Evolutionary conservation across 352 stramenopile genomes (phyloP), one percentile per base, ranked within the genome.

Genomic region (Pythium grandisporangium): DNA sequence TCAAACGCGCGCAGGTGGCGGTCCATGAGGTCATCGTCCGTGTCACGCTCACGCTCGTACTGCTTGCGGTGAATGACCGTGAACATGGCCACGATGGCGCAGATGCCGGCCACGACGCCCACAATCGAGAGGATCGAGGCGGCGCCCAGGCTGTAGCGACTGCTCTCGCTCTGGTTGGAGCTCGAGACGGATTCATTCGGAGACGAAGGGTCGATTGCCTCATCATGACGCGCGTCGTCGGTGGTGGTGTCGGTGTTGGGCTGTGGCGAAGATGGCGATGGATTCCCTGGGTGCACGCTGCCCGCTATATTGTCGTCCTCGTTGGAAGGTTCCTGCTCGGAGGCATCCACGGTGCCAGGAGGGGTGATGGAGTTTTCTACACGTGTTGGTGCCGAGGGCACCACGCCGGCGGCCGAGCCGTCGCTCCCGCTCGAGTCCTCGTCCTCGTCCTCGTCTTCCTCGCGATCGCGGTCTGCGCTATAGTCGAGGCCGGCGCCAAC

Each of bases 61-160:
- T 75, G 74, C 45, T 77, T 84, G 11, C 72, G 67, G 12, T 66
- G 62, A 36, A 83, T 86, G 13, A 63, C 43, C 11, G 72, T 68
- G 27, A 86, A 84, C 16, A 86, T 42, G 16, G 61, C 37, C 6
- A 84, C 33, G 29, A 84, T 63, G 7, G 66, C 68, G 27, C 55
- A 51, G 25, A 89, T 77, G 20, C 72, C 68, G n/a, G 63, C 63
- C 13, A 89, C 40, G 17, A 89, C 75, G 13, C 75, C 72, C 34
- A 84, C 60, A 42, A 89, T 80, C 17, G 70, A 81, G 40, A 84
- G 36, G 51, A 89, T 85, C 21, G 75, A 86, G 5, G 55, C 58
- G 25, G 68, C 63, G 17, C 61, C 70, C 41, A 89, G 55, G 36
- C 52, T 78, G 58, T 83, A 84, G 6, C 58, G 64, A 2, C 51